Percentiles rank a stretch among this genome's conserved stretches.
Evolutionary conservation across 2,329 filamentous ascomycete genomes (phyloP).

Genomic region (Aspergillus sp.): DNA sequence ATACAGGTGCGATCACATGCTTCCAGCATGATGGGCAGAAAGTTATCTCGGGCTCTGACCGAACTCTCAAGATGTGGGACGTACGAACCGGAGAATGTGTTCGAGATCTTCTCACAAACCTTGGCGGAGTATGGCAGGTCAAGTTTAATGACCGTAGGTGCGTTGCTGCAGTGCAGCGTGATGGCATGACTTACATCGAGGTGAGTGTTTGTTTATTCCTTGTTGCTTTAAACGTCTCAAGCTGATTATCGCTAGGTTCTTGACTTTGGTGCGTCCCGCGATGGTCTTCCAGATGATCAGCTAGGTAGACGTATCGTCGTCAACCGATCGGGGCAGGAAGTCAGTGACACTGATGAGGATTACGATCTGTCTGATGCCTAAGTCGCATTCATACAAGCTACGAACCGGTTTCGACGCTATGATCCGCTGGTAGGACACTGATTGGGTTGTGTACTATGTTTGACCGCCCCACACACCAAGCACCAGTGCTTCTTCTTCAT

Average conservation of each 20-base stretch:
- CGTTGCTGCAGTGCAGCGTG: constrained; percentile 92
- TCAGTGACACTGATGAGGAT: constrained; percentile 35
- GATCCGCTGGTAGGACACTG: background rate
- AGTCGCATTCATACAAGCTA: background rate
- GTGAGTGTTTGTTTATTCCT: constrained; percentile 54
- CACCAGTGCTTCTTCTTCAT: constrained; percentile 9
- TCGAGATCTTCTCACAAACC: constrained; percentile 85
- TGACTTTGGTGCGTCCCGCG: constrained; percentile 91
- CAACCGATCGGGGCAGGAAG: constrained; percentile 41
- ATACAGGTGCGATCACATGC: constrained; percentile 96
- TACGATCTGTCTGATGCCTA: constrained; percentile 30
- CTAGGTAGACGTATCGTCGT: constrained; percentile 72
- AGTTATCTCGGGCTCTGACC: constrained; percentile 92
- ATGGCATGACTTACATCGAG: constrained; percentile 92
- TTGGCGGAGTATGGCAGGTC: constrained; percentile 98
- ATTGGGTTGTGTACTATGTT: background rate
- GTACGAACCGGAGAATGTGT: constrained; percentile 88
- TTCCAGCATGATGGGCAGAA: constrained; percentile 98
- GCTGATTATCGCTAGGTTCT: constrained; percentile 67
- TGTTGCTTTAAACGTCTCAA: background rate
- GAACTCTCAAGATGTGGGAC: constrained; percentile 98
- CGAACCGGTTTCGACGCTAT: background rate
- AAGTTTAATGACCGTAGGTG: constrained; percentile 95
- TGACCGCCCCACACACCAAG: background rate
- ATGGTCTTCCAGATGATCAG: constrained; percentile 75